Evolutionary conservation across 495 filamentous ascomycete genomes (phyloP).

Genomic region (Aspergillus bridgeri): DNA sequence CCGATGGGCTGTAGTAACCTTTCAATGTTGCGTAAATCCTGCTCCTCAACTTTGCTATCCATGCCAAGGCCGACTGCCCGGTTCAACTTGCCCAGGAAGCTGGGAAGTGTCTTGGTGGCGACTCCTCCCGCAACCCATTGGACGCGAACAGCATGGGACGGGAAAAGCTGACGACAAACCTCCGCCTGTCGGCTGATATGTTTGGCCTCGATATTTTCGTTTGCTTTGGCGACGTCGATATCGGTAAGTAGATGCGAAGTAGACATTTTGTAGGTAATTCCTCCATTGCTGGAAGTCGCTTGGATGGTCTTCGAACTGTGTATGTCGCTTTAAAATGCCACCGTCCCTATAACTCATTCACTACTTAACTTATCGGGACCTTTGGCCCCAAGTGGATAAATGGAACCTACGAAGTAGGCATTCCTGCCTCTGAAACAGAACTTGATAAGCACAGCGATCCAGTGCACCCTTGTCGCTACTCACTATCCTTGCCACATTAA

Average conservation of each 20-base stretch:
- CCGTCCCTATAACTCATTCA: neutral
- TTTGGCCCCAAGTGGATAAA: neutral
- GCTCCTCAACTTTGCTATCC: slow-evolving; percentile 9
- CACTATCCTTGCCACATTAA: too few species aligned
- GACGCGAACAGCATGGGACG: neutral
- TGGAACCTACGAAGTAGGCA: neutral
- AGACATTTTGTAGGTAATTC: neutral
- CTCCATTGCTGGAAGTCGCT: neutral
- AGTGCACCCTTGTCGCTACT: neutral
- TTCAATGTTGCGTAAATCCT: slow-evolving; percentile 14
- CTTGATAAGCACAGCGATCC: neutral
- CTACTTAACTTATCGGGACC: neutral
- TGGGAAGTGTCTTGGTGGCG: neutral
- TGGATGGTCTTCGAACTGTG: neutral
- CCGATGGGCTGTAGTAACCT: slow-evolving; percentile 2
- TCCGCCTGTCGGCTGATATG: neutral
- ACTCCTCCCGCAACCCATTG: neutral
- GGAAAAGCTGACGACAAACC: neutral
- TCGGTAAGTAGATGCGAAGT: neutral
- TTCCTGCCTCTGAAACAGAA: neutral
- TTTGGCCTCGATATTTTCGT: neutral
- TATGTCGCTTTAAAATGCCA: neutral
- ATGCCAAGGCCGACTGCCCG: slow-evolving; percentile 19
- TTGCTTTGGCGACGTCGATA: neutral
- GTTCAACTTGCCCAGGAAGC: slow-evolving; percentile 12